phyloP scores from a whole-genome alignment of 139 green algal species.

The Chlamydomonas sphaeroides region DNA sequence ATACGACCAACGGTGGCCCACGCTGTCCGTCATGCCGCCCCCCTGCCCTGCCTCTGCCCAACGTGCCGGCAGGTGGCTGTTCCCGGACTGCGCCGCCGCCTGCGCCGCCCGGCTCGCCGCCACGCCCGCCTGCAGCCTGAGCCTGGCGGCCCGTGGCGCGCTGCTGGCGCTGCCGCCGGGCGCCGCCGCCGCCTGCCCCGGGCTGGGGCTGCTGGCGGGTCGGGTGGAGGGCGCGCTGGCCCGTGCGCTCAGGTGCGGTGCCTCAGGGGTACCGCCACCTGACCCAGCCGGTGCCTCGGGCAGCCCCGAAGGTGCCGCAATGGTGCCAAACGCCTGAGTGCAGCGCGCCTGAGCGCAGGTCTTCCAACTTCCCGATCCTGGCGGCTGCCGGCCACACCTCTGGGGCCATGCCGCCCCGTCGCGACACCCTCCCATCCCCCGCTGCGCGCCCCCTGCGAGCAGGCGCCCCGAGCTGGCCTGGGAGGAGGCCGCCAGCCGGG shows the following conservation, averaged over 20 bases:
- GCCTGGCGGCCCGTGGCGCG: background rate
- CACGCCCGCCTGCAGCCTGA: slow-evolving; percentile 1
- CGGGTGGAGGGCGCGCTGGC: slow-evolving; percentile 9
- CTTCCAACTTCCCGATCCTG: too few relatives aligned
- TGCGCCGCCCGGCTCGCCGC: slow-evolving; percentile 7
- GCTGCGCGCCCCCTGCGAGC: background rate
- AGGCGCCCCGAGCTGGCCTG: slow-evolving; percentile 22
- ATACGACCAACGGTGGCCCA: background rate
- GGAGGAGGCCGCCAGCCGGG: slow-evolving; percentile 3
- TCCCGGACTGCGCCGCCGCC: background rate
- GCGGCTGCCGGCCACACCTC: too few relatives aligned
- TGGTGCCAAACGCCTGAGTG: background rate
- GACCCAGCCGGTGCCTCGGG: too few relatives aligned
- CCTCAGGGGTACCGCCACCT: too few relatives aligned
- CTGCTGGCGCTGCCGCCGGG: slow-evolving; percentile 25
- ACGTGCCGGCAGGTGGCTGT: slow-evolving; percentile 12
- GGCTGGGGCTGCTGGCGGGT: slow-evolving; percentile 7
- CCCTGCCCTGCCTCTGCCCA: background rate
- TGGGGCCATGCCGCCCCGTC: too few relatives aligned
- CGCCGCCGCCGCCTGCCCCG: background rate
- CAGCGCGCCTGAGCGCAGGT: background rate
- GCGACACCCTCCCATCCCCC: background rate
- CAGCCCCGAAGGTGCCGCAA: too few relatives aligned
- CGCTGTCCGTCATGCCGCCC: background rate
- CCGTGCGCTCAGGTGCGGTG: slow-evolving; percentile 3